Percentiles rank a stretch among this genome's conserved stretches.
These are phyloP conservation scores for Tylopilus felleus DNA, from an alignment of 768 basidiomycete genomes.

Conservation along the genomic window DNA sequence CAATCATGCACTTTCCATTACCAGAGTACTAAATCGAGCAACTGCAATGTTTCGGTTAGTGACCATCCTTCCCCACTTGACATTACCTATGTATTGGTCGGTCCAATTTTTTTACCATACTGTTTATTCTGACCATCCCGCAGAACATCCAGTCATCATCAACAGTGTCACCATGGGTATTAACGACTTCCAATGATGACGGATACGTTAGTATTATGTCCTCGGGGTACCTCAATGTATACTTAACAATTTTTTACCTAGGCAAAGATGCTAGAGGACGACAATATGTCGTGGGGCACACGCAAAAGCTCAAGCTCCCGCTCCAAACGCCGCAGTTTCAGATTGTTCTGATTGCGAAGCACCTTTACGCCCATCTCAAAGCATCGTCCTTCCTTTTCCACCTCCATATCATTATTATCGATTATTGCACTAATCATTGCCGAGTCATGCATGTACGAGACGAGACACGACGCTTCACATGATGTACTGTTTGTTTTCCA, in stretches of 20 bases:
- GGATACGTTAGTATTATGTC: constrained; percentile 16
- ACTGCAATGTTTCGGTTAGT: constrained; percentile 2
- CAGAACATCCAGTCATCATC: constrained; percentile 9
- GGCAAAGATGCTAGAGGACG: constrained; percentile 30
- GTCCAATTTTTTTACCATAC: not conserved
- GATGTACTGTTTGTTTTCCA: no score
- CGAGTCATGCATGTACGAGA: constrained; percentile 14
- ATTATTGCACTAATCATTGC: not conserved
- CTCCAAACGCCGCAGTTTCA: constrained; percentile 5
- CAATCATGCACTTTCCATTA: not conserved
- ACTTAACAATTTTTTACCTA: not conserved
- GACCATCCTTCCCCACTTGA: constrained; percentile 20
- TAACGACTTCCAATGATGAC: not conserved
- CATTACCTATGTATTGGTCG: constrained; percentile 20
- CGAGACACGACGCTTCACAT: not conserved
- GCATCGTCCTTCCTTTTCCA: not conserved
- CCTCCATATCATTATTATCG: constrained; percentile 5
- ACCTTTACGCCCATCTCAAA: not conserved
- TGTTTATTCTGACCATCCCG: not conserved
- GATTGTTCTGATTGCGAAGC: constrained; percentile 11
- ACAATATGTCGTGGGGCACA: constrained; percentile 28
- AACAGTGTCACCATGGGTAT: not conserved
- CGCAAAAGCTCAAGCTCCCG: not conserved
- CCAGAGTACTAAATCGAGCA: constrained; percentile 20
- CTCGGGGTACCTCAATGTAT: not conserved